Base-by-base conservation (phyloP, 805 yeast species). In the Saturnispora silvae region DNA sequence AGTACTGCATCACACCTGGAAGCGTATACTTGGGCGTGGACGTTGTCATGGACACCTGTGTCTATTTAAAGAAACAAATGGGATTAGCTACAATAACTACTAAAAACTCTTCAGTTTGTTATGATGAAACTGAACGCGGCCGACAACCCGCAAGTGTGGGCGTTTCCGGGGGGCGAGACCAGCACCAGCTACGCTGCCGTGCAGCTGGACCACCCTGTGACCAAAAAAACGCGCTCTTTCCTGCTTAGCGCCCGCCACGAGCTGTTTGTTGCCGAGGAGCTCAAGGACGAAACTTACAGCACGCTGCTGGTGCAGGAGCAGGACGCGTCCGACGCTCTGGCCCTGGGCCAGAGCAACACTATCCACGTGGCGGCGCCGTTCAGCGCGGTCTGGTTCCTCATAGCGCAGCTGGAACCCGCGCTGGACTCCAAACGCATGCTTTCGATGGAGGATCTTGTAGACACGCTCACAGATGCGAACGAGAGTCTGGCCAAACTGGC, bases 1-100 rank as follows among this genome's bases (percentile, higher is more conserved):
- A 54, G 47, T 72, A 72, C 47, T 71, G 72, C 58, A 72, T 72
- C 17, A 72, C 72, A 0, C 79, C 79, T 0, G 79, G 79, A 13
- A 72, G 58, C 3, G 77, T 70, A 31, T 60, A 60, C 18, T 56
- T 43, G 15, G 43, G 40, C 14, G 31, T 28, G 20, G 17, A 16
- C 14, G 4, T 11, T 8, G 11, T 23, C 10, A 23, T 23, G 25
- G 25, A 23, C n/a, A n/a, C n/a, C 11, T 23, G 11, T 23, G 11
- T 8, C 11, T 23, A 23, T 23, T 23, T 23, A 23, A 23, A 11
- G 11, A 23, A 23, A 23, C 25, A 23, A 34, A 6, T 9, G 23
- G 4, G 14, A 41, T 20, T 23, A 22, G 24, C n/a, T n/a, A n/a
- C n/a, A n/a, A n/a, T n/a, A n/a, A n/a, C n/a, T n/a, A n/a, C n/a